These are phyloP conservation scores for Daedalea quercina DNA, from an alignment of 768 basidiomycete genomes.

Conservation along the genomic window DNA sequence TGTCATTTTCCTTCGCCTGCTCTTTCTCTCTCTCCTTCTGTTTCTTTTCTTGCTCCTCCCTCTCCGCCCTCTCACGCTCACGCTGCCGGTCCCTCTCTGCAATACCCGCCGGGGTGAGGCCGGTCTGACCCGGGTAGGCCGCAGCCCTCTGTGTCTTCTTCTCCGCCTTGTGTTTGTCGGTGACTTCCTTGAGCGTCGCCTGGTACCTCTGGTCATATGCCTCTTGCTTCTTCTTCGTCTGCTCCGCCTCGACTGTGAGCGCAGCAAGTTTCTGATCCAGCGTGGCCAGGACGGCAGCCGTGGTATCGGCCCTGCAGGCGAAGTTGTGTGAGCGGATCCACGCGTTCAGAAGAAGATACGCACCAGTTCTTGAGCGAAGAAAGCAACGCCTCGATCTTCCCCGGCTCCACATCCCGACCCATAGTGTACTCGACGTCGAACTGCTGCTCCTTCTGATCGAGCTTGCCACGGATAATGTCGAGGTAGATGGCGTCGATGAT, in stretches of 20 bases:
- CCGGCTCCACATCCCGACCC: conserved; percentile 86
- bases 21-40: conserved; percentile 8
- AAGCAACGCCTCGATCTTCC: conserved; percentile 54
- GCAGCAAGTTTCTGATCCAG: conserved; percentile 63
- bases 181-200: conserved; percentile 50
- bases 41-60: conserved; percentile 9
- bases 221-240: conserved; percentile 34
- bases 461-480: conserved; percentile 81
- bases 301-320: conserved; percentile 56
- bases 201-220: conserved; percentile 52
- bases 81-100: conserved; percentile 12
- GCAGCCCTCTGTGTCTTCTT: conserved; percentile 12
- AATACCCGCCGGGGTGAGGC: conserved; percentile 15
- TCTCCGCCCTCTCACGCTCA: conserved; percentile 7
- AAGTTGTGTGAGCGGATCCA: neutral
- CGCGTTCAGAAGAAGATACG: conserved; percentile 14
- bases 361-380: conserved; percentile 63
- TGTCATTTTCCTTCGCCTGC: conserved; percentile 12
- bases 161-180: conserved; percentile 52
- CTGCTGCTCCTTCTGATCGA: conserved; percentile 88
- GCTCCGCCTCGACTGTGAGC: conserved; percentile 40
- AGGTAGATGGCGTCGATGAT: conserved; percentile 97
- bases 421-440: conserved; percentile 90
- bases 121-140: conserved; percentile 10
- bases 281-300: conserved; percentile 60